Conservation (phyloP, 225 moss, liverwort and hornwort species). For the Ulota crispa region DNA sequence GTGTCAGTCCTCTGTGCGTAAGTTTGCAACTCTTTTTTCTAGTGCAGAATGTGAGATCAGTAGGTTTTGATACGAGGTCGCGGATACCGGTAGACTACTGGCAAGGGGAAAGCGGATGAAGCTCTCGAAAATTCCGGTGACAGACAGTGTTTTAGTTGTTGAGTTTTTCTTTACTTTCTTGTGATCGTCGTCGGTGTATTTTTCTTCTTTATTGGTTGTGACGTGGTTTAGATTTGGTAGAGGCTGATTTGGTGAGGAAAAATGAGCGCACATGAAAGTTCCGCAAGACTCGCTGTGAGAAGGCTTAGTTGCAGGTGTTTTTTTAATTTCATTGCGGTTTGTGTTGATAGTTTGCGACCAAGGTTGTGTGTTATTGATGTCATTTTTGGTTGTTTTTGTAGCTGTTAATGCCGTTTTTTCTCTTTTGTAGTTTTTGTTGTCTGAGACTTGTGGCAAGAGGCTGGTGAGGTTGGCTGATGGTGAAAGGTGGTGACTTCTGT, state of each 20-base stretch:
- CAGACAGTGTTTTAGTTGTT: background rate
- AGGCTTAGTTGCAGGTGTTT: background rate
- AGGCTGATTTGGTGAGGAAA: background rate
- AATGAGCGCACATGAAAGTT: background rate
- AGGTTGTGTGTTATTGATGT: background rate
- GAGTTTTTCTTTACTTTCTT: background rate
- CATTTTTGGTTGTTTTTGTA: background rate
- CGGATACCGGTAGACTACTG: background rate
- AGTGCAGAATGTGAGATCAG: background rate
- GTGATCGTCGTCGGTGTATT: background rate
- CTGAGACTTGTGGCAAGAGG: constrained; percentile 4
- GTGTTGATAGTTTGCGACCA: background rate
- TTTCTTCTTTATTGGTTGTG: background rate
- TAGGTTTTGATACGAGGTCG: background rate
- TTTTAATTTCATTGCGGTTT: background rate
- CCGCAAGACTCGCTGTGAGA: background rate
- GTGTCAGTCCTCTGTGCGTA: background rate
- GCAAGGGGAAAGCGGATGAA: background rate
- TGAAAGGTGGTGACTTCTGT: constrained; percentile 10
- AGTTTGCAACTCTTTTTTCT: background rate
- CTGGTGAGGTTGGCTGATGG: background rate
- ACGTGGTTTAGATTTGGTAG: background rate
- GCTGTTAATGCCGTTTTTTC: background rate
- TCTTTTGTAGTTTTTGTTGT: background rate
- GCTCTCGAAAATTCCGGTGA: background rate